Evolutionary conservation across 768 basidiomycete genomes (phyloP).

Genomic region (Phanerochaete sordida): DNA sequence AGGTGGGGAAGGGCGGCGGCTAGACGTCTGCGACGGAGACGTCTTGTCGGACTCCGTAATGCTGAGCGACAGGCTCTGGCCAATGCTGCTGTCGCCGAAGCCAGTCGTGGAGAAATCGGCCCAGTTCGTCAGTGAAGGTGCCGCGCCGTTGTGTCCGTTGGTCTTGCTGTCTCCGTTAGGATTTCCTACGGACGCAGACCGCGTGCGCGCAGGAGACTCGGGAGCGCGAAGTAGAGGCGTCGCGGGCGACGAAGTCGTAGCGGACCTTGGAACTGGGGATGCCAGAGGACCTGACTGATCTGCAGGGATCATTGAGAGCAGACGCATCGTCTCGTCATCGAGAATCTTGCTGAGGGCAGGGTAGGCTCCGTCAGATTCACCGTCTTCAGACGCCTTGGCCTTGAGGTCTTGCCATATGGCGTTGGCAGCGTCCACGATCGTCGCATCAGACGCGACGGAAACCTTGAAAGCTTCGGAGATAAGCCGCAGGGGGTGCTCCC

Average conservation of each 20-base stretch:
- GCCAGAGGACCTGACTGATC: slow-evolving; percentile 21
- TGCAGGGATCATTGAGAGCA: slow-evolving; percentile 48
- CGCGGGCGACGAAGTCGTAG: slow-evolving; percentile 26
- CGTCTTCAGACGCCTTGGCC: slow-evolving; percentile 21
- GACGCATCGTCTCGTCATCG: slow-evolving; percentile 61
- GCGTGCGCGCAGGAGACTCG: slow-evolving; percentile 29
- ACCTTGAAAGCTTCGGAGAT: slow-evolving; percentile 60
- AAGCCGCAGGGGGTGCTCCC: slow-evolving; percentile 53
- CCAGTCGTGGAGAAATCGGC: slow-evolving; percentile 63
- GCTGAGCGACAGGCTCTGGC: slow-evolving; percentile 50
- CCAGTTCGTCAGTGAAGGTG: slow-evolving; percentile 40
- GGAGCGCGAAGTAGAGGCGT: slow-evolving; percentile 8
- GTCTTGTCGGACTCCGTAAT: slow-evolving; percentile 59
- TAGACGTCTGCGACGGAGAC: slow-evolving; percentile 27
- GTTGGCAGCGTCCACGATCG: slow-evolving; percentile 25
- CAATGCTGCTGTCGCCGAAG: slow-evolving; percentile 41
- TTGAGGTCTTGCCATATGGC: slow-evolving; percentile 57
- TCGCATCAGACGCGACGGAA: slow-evolving; percentile 28
- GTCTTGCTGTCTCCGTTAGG: slow-evolving; percentile 15
- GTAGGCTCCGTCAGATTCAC: slow-evolving; percentile 27
- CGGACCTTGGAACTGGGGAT: slow-evolving; percentile 21
- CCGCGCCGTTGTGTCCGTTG: neutral
- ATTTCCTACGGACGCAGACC: slow-evolving; percentile 26
- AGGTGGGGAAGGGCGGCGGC: slow-evolving; percentile 27
- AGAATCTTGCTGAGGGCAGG: slow-evolving; percentile 51